These are phyloP conservation scores for Pseudopediastrum boryanum DNA, from an alignment of 139 green algal species.

Conservation along the genomic window DNA sequence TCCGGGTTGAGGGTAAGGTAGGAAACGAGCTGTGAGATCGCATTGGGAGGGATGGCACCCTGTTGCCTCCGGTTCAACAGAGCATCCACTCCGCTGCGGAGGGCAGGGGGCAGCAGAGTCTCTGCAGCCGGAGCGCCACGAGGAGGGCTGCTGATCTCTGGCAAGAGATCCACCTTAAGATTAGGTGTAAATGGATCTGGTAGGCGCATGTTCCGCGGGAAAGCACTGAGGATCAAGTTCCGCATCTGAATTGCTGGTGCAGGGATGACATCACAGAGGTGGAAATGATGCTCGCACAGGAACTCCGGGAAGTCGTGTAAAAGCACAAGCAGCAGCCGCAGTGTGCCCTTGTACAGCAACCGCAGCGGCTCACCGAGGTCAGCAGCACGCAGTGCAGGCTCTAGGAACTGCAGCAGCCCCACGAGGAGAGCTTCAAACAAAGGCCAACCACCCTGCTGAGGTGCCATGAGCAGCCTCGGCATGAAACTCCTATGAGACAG, in stretches of 20 bases:
- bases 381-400: conserved; percentile 92
- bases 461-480: conserved; percentile 83
- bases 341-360: conserved; percentile 94
- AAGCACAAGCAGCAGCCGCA: conserved; percentile 97
- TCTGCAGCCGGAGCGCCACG: conserved; percentile 72
- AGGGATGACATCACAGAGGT: conserved; percentile 94
- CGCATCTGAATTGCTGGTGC: conserved; percentile 95
- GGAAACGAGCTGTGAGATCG: not conserved
- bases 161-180: conserved; percentile 96
- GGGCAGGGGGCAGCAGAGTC: conserved; percentile 60
- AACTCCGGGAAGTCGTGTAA: conserved; percentile 99
- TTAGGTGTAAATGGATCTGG: conserved; percentile 99
- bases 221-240: conserved; percentile 97
- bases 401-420: conserved; percentile 92
- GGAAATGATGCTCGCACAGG: conserved; percentile 96
- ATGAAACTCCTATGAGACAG: conserved; percentile 91
- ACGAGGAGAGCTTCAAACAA: conserved; percentile 69
- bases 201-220: conserved; percentile 96
- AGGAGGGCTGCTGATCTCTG: conserved; percentile 89
- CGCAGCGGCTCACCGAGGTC: conserved; percentile 83
- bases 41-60: not conserved
- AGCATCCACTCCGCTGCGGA: conserved; percentile 77
- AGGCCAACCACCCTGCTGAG: conserved; percentile 68
- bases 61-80: conserved; percentile 38
- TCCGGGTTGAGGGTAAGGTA: conserved; percentile 18